Percentiles rank a stretch among this genome's conserved stretches.
phyloP scores from a whole-genome alignment of 1,284 basidiomycete species.

The Anthracocystis setariae region DNA sequence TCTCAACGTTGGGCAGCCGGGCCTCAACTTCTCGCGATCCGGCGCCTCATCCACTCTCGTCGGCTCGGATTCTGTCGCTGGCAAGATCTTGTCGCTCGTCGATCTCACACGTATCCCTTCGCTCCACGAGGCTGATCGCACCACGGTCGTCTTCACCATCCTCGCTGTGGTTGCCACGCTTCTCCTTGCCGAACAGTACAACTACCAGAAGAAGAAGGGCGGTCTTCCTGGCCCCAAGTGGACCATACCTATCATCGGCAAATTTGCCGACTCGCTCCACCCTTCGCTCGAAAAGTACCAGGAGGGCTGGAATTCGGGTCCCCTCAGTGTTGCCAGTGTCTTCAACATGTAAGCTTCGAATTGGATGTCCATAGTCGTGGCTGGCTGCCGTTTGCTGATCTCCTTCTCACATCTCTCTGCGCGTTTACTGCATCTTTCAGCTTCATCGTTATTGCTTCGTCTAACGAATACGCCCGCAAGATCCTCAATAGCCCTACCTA shows the following conservation, averaged over 20 bases:
- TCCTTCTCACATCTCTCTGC: constrained; percentile 2
- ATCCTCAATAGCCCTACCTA: constrained; percentile 66
- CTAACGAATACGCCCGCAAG: constrained; percentile 65
- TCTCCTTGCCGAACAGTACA: constrained; percentile 58
- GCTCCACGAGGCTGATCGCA: constrained; percentile 45
- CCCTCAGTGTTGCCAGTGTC: constrained; percentile 66
- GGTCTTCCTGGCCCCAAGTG: constrained; percentile 63
- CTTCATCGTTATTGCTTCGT: constrained; percentile 67
- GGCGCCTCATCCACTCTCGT: constrained; percentile 9
- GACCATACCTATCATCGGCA: constrained; percentile 67
- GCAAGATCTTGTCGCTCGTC: constrained; percentile 40
- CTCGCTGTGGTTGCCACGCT: constrained; percentile 53
- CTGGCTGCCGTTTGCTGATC: no score
- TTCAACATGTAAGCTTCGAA: constrained; percentile 61
- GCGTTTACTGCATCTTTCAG: constrained; percentile 17
- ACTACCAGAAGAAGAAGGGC: constrained; percentile 60
- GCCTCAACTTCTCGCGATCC: constrained; percentile 41
- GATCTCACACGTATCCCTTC: constrained; percentile 39
- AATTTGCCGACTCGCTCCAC: constrained; percentile 66
- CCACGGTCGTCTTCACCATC: constrained; percentile 54
- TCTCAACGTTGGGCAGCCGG: constrained; percentile 41
- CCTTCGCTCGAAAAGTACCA: constrained; percentile 66
- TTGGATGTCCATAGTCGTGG: no score
- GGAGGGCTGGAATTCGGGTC: constrained; percentile 66
- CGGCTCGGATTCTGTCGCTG: constrained; percentile 21